Base-by-base conservation (phyloP, 2,329 filamentous ascomycete genomes). In the Claviceps sp. region DNA sequence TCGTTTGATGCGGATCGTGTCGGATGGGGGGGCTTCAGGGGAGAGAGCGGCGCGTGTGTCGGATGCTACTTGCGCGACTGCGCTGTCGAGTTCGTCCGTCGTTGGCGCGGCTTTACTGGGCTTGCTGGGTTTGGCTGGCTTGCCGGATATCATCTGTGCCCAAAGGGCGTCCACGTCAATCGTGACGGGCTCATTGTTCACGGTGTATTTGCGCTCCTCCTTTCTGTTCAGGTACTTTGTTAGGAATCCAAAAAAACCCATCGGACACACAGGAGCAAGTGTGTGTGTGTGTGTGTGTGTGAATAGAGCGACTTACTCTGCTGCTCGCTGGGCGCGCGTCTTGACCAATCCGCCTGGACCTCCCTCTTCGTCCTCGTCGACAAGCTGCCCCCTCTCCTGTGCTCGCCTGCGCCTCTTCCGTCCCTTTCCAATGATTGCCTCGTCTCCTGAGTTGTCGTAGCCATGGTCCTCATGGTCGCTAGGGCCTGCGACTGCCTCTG, bases 161-260 rank as follows among this genome's bases (percentile, higher is more conserved):
- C 84, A 89, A 1, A 89, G 65, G 24, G 79, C 79, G 57, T 89
- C 82, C 46, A 89, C 82, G 55, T 89, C 80, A 46, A 87, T 70
- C 2, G 84, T 88, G 24, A 85, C 78, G 0, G 79, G 79, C 0
- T 77, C 81, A 0, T 68, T 75, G 44, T 68, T 73, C 1, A 72
- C 69, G 2, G 74, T 68, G 11, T 73, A 68, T 55, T 75, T 77
- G 50, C 73, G 72, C 61, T 84, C 81, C 55, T 74, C 76, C 58
- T 79, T 79, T 58, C 77, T 80, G 50, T 24, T 20, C 4, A 14
- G 13, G 14, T 7, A 14, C 26, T 20, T 22, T 18, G 18, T 48
- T 30, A 40, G 37, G 26, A 30, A 7, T 9, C 26, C 26, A 14
- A n/a, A 11, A 5, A 24, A 44, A 9, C 5, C 24, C 24, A 24